A percentile compares a stretch with the other conserved stretches of the same genome.
Conservation (phyloP, 192 early-diverging fungal species). For the Backusella psychrophila region DNA sequence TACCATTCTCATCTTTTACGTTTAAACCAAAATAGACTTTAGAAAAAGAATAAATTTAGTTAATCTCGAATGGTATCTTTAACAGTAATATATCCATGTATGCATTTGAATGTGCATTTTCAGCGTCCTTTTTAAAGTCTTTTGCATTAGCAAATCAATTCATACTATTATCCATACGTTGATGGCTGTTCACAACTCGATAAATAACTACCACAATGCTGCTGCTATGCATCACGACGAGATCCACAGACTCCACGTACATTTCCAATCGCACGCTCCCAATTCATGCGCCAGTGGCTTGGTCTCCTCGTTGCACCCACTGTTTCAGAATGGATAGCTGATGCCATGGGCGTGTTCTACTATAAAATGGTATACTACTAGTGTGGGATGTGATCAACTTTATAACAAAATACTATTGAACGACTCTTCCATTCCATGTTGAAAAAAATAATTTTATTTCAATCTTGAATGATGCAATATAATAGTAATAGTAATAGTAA, state of each 20-base stretch:
- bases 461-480: too few relatives aligned
- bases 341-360: too few relatives aligned
- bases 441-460: not conserved
- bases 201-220: not conserved
- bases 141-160: constrained; percentile 26
- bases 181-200: not conserved
- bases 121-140: constrained; percentile 10
- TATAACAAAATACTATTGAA: too few relatives aligned
- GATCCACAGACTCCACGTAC: constrained; percentile 5
- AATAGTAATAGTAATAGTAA: too few relatives aligned
- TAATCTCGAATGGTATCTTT: not conserved
- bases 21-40: not conserved
- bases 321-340: constrained; percentile 25
- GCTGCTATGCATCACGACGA: not conserved
- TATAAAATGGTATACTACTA: too few relatives aligned
- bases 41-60: not conserved
- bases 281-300: constrained; percentile 36
- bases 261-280: constrained; percentile 35
- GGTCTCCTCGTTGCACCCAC: constrained; percentile 36
- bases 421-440: too few relatives aligned
- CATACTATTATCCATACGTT: not conserved
- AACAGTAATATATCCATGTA: not conserved
- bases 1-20: too few relatives aligned
- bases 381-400: too few relatives aligned
- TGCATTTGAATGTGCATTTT: not conserved